phyloP scores from a whole-genome alignment of 176 grass and related monocot genomes.

The Triticum urartu region DNA sequence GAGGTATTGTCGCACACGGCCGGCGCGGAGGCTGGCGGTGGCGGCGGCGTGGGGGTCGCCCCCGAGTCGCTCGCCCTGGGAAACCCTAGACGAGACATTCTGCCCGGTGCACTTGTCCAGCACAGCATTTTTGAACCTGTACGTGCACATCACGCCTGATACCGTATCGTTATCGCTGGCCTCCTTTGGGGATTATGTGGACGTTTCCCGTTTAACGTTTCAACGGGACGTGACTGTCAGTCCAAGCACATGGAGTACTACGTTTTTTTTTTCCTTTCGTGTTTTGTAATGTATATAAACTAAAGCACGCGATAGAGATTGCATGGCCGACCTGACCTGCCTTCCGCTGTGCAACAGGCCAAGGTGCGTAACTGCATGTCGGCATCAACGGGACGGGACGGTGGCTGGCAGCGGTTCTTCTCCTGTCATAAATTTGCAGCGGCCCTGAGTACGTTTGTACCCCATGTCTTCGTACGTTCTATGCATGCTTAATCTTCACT shows the following conservation, averaged over 20 bases:
- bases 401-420: background rate
- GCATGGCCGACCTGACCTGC: background rate
- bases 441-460: background rate
- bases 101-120: too few relatives aligned
- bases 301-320: background rate
- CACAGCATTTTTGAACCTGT: background rate
- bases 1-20: too few relatives aligned
- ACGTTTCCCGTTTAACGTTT: conserved; percentile 1
- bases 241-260: background rate
- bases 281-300: background rate
- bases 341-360: background rate
- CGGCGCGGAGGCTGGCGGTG: too few relatives aligned
- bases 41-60: too few relatives aligned
- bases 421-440: background rate
- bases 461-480: background rate
- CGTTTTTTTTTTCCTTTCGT: background rate
- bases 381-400: background rate
- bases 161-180: background rate
- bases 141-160: background rate
- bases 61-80: too few relatives aligned
- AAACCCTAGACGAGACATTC: too few relatives aligned
- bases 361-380: background rate
- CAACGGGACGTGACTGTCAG: background rate
- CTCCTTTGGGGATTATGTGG: background rate
- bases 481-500: background rate